A percentile compares a stretch with the other conserved stretches of the same genome.
phyloP scores from a whole-genome alignment of 1,284 basidiomycete species.

The Kalmanozyma brasiliensis region DNA sequence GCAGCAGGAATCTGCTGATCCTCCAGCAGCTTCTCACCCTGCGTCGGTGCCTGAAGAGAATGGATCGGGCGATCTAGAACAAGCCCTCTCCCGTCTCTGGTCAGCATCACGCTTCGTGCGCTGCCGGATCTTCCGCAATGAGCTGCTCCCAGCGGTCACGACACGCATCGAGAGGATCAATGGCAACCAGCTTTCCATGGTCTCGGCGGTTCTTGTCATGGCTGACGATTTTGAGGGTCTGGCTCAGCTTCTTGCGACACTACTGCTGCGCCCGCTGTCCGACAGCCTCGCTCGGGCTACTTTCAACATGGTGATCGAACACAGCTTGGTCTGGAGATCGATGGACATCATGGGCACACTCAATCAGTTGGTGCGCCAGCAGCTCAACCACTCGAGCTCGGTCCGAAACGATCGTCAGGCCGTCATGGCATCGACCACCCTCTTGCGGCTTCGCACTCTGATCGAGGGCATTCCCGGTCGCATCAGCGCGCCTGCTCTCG shows the following conservation, averaged over 20 bases:
- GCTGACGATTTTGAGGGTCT: conserved; percentile 40
- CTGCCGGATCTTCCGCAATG: conserved; percentile 36
- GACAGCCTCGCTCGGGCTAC: conserved; percentile 32
- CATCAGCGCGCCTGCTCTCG: conserved; percentile 11
- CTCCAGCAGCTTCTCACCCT: neutral
- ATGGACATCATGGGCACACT: conserved; percentile 49
- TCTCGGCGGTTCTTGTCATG: conserved; percentile 31
- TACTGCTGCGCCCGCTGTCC: conserved; percentile 36
- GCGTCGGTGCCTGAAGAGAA: neutral
- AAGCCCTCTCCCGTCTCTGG: conserved; percentile 47
- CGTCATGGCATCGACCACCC: conserved; percentile 43
- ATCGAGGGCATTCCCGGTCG: conserved; percentile 34
- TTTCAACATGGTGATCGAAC: conserved; percentile 44
- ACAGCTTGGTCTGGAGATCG: conserved; percentile 34
- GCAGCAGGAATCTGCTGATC: neutral
- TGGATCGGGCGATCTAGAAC: neutral
- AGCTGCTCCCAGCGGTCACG: conserved; percentile 27
- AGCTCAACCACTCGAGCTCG: conserved; percentile 49
- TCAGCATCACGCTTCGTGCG: conserved; percentile 56
- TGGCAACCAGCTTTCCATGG: conserved; percentile 29
- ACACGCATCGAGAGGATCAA: conserved; percentile 34
- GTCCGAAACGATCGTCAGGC: conserved; percentile 40
- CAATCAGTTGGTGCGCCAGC: conserved; percentile 47
- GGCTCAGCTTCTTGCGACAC: conserved; percentile 35
- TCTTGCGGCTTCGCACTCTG: conserved; percentile 41